phyloP scores from a whole-genome alignment of 257 asterid genomes.

The Ilex aquifolium region DNA sequence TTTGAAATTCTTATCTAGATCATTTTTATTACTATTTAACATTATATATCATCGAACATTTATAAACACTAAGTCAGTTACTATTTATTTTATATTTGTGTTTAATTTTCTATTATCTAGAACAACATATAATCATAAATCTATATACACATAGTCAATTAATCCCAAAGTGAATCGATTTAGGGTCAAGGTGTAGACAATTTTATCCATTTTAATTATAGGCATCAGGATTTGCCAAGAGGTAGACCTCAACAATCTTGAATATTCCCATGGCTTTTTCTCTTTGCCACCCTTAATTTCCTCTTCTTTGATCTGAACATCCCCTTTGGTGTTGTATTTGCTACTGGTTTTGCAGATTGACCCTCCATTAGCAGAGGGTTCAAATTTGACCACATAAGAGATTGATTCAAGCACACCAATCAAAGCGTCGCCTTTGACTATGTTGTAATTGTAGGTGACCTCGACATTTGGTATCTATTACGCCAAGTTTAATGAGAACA shows the following conservation, averaged over 20 bases:
- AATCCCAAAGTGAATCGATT: too few relatives aligned
- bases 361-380: constrained; percentile 40
- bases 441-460: constrained; percentile 24
- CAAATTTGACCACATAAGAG: constrained; percentile 30
- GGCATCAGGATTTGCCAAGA: constrained; percentile 28
- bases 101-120: too few relatives aligned
- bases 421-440: constrained; percentile 47
- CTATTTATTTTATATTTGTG: too few relatives aligned
- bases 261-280: constrained; percentile 15
- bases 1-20: too few relatives aligned
- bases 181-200: too few relatives aligned
- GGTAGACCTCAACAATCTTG: constrained; percentile 31
- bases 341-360: constrained; percentile 31
- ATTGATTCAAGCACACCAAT: constrained; percentile 33
- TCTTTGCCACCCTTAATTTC: constrained; percentile 31
- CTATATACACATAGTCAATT: too few relatives aligned
- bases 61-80: too few relatives aligned
- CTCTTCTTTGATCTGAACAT: constrained; percentile 31
- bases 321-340: constrained; percentile 31
- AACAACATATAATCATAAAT: too few relatives aligned
- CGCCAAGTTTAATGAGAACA: too few relatives aligned
- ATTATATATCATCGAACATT: too few relatives aligned
- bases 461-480: too few relatives aligned
- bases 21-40: too few relatives aligned
- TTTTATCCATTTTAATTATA: constrained; percentile 1